Base-by-base conservation (phyloP, 495 filamentous ascomycete genomes). In the Hamigera avellanea region DNA sequence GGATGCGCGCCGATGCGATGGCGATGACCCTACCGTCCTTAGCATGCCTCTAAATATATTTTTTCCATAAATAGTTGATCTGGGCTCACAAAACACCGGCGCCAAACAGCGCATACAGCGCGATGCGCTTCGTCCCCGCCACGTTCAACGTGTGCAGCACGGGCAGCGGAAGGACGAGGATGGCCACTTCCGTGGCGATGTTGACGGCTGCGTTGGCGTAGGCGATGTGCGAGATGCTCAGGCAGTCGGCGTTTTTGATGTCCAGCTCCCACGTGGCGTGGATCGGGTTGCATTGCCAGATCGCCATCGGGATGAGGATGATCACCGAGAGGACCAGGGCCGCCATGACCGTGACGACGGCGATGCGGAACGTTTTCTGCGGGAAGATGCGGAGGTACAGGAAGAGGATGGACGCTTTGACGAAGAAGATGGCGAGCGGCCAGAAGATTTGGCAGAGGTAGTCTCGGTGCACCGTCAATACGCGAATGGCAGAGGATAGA, bases 371-470 rank as follows among this genome's bases (percentile, higher is more conserved):
- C 30, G 16, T 41, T 6, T n/a, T 15, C 6, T 10, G 14, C 10
- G 37, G 37, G 26, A 48, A 48, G 12, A 48, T 35, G n/a, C 45
- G 45, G 14, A 48, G 28, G 26, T 48, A 48, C 9, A 48, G 38
- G 18, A 28, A 41, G 8, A 48, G 37, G 18, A 48, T 45, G 5
- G 45, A 48, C 6, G 45, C 29, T 17, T 48, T 48, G 42, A 45
- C 43, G 15, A 48, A 41, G 33, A 36, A 39, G 12, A 48, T 40
- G 8, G 27, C 38, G 0, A 45, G 14, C 2, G 29, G 13, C 15
- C 29, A 45, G 38, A 43, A 43, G 3, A 42, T 42, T 30, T 43
- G 17, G 35, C 32, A 37, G 13, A 46, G 8, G 16, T 19, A 35
- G 19, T 5, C 32, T 35, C 5, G n/a, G 4, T 30, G 28, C 5